Conservation (phyloP, 2,329 filamentous ascomycete genomes). For the Aspergillus sp. region DNA sequence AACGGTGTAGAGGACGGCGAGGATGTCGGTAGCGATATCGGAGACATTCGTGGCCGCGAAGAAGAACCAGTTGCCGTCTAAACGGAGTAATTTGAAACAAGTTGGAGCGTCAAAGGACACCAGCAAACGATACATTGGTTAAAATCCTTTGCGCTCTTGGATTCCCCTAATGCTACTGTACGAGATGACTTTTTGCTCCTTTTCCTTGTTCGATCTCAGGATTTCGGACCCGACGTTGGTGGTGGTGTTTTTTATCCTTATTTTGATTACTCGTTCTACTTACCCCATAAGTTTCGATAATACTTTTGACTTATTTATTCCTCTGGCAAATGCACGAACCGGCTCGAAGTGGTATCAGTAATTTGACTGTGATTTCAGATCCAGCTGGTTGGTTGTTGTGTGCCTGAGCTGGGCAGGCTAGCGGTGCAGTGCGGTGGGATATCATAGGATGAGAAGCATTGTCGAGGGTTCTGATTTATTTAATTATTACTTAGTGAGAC, state of each 20-base stretch:
- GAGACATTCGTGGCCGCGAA: constrained; percentile 36
- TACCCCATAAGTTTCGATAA: constrained; percentile 5
- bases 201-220: neutral
- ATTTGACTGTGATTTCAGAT: neutral
- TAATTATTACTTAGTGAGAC: neutral
- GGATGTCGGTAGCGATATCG: constrained; percentile 35
- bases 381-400: neutral
- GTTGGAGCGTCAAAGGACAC: neutral
- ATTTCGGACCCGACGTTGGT: constrained; percentile 11
- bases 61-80: constrained; percentile 31
- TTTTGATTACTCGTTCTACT: constrained; percentile 3
- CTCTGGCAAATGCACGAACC: neutral
- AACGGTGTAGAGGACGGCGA: constrained; percentile 44
- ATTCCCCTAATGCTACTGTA: constrained; percentile 2
- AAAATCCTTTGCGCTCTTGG: constrained; percentile 13
- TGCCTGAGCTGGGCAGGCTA: neutral
- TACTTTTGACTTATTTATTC: constrained; percentile 1
- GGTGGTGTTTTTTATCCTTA: constrained; percentile 10
- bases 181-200: constrained; percentile 2
- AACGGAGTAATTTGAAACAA: neutral
- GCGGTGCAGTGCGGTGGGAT: neutral
- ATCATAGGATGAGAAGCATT: neutral
- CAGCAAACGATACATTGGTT: constrained; percentile 8
- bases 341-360: neutral
- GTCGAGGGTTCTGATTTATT: neutral